Evolutionary conservation across 192 early-diverging fungal genomes (phyloP).

Genomic region (Linnemannia exigua): DNA sequence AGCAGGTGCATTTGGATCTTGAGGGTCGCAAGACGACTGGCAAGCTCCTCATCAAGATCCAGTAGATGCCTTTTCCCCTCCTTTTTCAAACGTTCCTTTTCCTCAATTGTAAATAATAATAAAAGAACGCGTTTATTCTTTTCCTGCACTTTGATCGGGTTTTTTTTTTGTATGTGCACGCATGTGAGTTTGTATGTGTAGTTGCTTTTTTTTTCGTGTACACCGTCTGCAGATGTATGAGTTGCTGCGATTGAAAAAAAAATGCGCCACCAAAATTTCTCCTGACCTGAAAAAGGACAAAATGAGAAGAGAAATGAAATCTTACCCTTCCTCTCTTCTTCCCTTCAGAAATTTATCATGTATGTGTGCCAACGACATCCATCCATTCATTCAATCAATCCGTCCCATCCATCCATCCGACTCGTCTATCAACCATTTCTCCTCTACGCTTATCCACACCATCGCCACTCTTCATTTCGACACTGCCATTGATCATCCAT

Average conservation of each 20-base stretch:
- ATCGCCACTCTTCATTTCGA: background rate
- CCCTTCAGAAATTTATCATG: constrained; percentile 12
- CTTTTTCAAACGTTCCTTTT: too few species aligned
- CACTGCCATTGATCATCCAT: background rate
- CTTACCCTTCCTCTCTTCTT: constrained; percentile 6
- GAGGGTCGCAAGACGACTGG: constrained; percentile 77
- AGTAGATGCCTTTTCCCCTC: constrained; percentile 1
- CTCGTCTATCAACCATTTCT: background rate
- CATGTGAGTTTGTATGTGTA: too few species aligned
- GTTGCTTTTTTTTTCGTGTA: too few species aligned
- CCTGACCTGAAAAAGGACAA: background rate
- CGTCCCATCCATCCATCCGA: background rate
- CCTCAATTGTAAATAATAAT: too few species aligned
- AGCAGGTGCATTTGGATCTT: constrained; percentile 82
- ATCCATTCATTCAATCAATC: constrained; percentile 35
- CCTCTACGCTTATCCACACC: background rate
- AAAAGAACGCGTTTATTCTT: too few species aligned
- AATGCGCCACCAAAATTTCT: background rate
- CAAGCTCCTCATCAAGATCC: constrained; percentile 73
- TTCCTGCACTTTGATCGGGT: too few species aligned
- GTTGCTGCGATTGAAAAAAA: background rate
- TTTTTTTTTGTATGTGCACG: too few species aligned
- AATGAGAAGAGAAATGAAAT: background rate
- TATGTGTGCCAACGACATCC: constrained; percentile 18
- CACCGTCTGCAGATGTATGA: too few species aligned